Evolutionary conservation across 495 filamentous ascomycete species (phyloP).

Genomic region (Chaetomium tenue): DNA sequence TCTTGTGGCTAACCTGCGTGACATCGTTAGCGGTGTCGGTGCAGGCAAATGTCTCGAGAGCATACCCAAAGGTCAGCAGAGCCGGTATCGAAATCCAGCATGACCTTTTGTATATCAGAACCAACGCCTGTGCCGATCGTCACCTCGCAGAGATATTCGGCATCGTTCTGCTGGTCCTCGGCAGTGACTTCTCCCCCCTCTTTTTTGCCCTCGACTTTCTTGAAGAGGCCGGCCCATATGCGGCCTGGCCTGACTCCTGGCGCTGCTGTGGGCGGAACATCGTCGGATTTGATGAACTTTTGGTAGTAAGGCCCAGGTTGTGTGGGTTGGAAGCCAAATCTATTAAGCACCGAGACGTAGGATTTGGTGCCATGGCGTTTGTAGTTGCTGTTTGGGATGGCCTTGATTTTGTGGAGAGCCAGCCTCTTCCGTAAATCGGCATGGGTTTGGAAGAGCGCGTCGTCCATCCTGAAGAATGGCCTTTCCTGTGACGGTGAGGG

Average conservation of each 20-base stretch:
- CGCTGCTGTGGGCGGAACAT: slow-evolving; percentile 20
- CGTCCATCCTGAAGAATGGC: slow-evolving; percentile 29
- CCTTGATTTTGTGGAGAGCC: slow-evolving; percentile 52
- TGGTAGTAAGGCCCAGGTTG: slow-evolving; percentile 64
- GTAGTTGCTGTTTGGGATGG: slow-evolving; percentile 60
- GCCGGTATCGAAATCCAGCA: slow-evolving; percentile 74
- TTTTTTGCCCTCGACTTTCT: slow-evolving; percentile 38
- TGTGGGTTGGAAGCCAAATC: slow-evolving; percentile 69
- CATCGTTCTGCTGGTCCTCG: slow-evolving; percentile 74
- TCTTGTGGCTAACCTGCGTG: slow-evolving; percentile 38
- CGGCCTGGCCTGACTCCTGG: slow-evolving; percentile 44
- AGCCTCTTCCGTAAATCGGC: slow-evolving; percentile 35
- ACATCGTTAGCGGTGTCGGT: neutral
- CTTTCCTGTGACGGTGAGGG: neutral
- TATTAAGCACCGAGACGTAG: slow-evolving; percentile 66
- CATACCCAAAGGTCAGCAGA: slow-evolving; percentile 74
- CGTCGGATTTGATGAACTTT: slow-evolving; percentile 39
- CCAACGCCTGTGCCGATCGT: slow-evolving; percentile 55
- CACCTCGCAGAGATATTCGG: slow-evolving; percentile 65
- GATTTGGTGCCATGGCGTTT: slow-evolving; percentile 66
- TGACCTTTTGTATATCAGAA: slow-evolving; percentile 59
- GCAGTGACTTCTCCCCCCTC: slow-evolving; percentile 58
- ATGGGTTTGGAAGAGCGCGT: slow-evolving; percentile 36
- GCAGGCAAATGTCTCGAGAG: neutral
- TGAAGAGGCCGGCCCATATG: slow-evolving; percentile 50